phyloP scores from a whole-genome alignment of 2,329 filamentous ascomycete species.

The Calycina marina region DNA sequence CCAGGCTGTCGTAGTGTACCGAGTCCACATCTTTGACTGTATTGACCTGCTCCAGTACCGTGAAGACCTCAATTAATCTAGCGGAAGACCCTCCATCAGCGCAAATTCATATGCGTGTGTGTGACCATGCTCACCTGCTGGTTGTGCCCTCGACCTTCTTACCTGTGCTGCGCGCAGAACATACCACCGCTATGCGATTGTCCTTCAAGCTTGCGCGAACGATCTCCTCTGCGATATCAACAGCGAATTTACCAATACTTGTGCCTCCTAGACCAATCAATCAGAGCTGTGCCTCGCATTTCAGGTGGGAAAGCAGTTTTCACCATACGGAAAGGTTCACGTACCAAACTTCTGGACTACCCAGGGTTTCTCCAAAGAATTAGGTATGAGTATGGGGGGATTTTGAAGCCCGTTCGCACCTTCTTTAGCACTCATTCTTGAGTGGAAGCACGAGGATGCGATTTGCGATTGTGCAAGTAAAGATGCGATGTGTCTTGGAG shows the following conservation, averaged over 20 bases:
- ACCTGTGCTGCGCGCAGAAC: slow-evolving; percentile 85
- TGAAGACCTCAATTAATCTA: slow-evolving; percentile 41
- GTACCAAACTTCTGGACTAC: slow-evolving; percentile 86
- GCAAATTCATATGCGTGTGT: slow-evolving; percentile 2
- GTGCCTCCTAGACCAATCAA: too few species aligned
- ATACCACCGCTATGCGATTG: slow-evolving; percentile 79
- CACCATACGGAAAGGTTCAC: too few species aligned
- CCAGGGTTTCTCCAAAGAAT: slow-evolving; percentile 38
- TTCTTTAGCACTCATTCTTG: slow-evolving; percentile 12
- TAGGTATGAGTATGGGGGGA: slow-evolving; percentile 3
- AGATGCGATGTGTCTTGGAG: too few species aligned
- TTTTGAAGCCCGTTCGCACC: slow-evolving; percentile 9
- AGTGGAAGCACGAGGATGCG: neutral
- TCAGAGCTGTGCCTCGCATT: slow-evolving; percentile 24
- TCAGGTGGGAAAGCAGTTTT: too few species aligned
- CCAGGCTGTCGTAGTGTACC: slow-evolving; percentile 34
- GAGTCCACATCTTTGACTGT: slow-evolving; percentile 36
- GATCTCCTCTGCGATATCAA: slow-evolving; percentile 59
- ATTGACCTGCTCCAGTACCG: slow-evolving; percentile 38
- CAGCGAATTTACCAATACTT: slow-evolving; percentile 85
- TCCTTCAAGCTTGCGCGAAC: slow-evolving; percentile 48
- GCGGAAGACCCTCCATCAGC: too few species aligned
- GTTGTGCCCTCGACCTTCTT: slow-evolving; percentile 94
- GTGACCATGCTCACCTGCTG: slow-evolving; percentile 53
- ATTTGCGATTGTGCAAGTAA: too few species aligned